Base-by-base conservation (phyloP, 2,329 filamentous ascomycete genomes). In the Colletotrichum cereale region DNA sequence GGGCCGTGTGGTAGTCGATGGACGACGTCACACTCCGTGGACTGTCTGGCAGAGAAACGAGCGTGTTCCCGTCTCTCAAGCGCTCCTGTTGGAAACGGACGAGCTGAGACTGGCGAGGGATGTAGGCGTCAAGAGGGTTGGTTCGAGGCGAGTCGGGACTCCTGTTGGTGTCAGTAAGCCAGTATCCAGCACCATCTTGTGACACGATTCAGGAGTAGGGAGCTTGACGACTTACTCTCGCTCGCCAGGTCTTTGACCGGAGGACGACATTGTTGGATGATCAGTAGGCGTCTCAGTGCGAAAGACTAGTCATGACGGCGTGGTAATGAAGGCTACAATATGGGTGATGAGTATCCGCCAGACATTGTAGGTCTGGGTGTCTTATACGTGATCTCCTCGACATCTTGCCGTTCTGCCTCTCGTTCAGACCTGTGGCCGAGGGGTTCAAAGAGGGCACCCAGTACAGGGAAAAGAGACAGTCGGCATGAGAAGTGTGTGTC, bases 21-120 rank as follows among this genome's bases (percentile, higher is more conserved):
- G 63, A 56, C 31, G 62, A 62, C 34, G 42, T 62, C 34, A 61
- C 34, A 40, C 55, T 34, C 34, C 56, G 48, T 31, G 63, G 26
- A 18, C 42, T 50, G 26, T 50, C 2, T 21, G 40, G 26, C 3
- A 71, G 56, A 31, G 34, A 16, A 2, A 62, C 56, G 24, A 71
- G 40, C 16, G 26, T 21, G 40, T 71, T 71, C 26, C 67, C 67
- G 24, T 71, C 63, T 21, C 42, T 53, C 1, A 34, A 40, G 8
- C 8, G 7, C 21, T 71, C 67, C 16, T 44, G 40, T 14, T 62
- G 56, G n/a, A 71, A 71, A 12, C 50, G 48, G 2, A 40, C 48
- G 7, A 71, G 67, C 5, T 67, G 67, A 21, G 63, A 67, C n/a
- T 62, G 56, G 12, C 18, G 29, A 14, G 63, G 42, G 26, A 67